These are phyloP conservation scores for Amylocystis lapponica DNA, from an alignment of 768 basidiomycete genomes.

Conservation along the genomic window DNA sequence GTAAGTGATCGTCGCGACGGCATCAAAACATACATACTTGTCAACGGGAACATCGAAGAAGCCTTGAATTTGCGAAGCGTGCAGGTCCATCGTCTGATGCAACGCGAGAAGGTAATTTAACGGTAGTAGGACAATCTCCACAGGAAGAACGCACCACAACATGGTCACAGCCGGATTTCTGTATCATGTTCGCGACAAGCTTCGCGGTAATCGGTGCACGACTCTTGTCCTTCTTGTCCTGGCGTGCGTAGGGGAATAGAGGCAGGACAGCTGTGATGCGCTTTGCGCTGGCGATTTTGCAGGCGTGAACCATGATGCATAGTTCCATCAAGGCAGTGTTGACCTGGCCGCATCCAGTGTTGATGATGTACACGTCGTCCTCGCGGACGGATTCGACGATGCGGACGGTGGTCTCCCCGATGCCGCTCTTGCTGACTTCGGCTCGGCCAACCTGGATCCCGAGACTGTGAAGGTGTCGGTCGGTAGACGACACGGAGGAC, in stretches of 20 bases:
- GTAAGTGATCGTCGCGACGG: conserved; percentile 2
- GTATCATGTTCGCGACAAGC: conserved; percentile 96
- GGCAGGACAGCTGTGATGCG: conserved; percentile 98
- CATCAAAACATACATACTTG: conserved; percentile 62
- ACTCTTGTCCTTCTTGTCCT: conserved; percentile 99
- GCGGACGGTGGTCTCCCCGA: conserved; percentile 88
- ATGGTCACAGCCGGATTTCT: conserved; percentile 90
- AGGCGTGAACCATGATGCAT: conserved; percentile 98
- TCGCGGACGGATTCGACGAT: conserved; percentile 95
- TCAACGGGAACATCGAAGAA: conserved; percentile 99
- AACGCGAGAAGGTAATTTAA: neutral
- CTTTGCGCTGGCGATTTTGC: conserved; percentile 98
- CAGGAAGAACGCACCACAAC: conserved; percentile 67
- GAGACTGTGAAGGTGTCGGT: conserved; percentile 46
- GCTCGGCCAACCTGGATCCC: conserved; percentile 86
- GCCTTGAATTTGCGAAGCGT: conserved; percentile 98
- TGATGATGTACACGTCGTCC: conserved; percentile 98
- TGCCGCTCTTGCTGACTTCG: conserved; percentile 80
- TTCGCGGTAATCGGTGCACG: conserved; percentile 97
- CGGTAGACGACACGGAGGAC: neutral
- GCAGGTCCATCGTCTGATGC: conserved; percentile 91
- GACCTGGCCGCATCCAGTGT: conserved; percentile 79
- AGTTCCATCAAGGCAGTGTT: conserved; percentile 97
- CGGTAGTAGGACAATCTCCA: neutral
- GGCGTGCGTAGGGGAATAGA: conserved; percentile 93